Conservation (phyloP, 2,329 filamentous ascomycete genomes). For the Plenodomus biglobosus region DNA sequence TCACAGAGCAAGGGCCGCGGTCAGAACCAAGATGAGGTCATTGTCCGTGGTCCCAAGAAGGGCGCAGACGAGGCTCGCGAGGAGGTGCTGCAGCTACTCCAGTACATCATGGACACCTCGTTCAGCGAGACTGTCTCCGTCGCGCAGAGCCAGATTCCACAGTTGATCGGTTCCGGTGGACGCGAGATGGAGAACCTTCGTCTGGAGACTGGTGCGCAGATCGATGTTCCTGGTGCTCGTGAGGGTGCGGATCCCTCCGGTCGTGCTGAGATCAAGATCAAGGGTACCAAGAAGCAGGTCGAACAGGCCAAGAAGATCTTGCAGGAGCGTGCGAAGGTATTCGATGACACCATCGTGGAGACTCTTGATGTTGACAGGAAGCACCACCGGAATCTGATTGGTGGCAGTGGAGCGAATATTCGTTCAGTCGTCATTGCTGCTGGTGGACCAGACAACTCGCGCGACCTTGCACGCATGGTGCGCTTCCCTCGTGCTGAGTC, state of each 20-base stretch:
- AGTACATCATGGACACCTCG: conserved; percentile 88
- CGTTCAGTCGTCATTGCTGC: conserved; percentile 83
- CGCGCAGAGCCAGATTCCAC: conserved; percentile 89
- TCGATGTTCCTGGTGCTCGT: conserved; percentile 83
- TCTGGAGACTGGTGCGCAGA: conserved; percentile 79
- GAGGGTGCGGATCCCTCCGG: conserved; percentile 67
- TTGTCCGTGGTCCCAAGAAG: conserved; percentile 86
- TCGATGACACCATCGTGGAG: conserved; percentile 84
- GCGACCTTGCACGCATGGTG: conserved; percentile 82
- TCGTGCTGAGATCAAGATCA: conserved; percentile 83
- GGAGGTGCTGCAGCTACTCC: conserved; percentile 83
- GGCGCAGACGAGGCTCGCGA: conserved; percentile 90
- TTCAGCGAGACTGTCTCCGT: conserved; percentile 78
- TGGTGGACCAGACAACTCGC: conserved; percentile 84
- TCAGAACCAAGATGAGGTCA: conserved; percentile 84
- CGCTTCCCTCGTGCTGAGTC: conserved; percentile 91
- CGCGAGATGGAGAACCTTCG: conserved; percentile 89
- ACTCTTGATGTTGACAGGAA: conserved; percentile 92
- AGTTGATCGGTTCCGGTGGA: conserved; percentile 87
- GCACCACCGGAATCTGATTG: conserved; percentile 87
- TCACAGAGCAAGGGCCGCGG: conserved; percentile 62
- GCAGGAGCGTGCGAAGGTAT: conserved; percentile 80
- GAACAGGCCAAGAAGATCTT: conserved; percentile 88
- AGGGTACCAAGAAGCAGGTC: conserved; percentile 89
- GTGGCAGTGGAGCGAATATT: conserved; percentile 79